phyloP scores from a whole-genome alignment of 164 flowering plant species.

The Chimonanthus salicifolius region DNA sequence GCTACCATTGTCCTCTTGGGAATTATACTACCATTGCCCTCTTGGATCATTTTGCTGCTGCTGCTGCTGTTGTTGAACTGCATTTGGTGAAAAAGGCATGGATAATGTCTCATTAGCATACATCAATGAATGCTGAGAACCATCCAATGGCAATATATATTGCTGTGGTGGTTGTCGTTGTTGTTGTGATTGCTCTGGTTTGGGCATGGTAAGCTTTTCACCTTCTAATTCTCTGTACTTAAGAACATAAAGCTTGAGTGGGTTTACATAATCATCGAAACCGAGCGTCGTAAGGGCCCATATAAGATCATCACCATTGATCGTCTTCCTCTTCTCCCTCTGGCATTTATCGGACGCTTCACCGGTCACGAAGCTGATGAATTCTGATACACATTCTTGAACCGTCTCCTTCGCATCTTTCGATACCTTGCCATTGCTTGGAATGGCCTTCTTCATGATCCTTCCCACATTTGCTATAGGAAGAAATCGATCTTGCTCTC shows the following conservation, averaged over 20 bases:
- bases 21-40: neutral
- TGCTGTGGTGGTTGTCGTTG: neutral
- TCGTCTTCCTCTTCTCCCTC: slow-evolving; percentile 79
- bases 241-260: slow-evolving; percentile 45
- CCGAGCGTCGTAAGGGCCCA: slow-evolving; percentile 71
- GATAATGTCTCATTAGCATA: slow-evolving; percentile 6
- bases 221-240: slow-evolving; percentile 58
- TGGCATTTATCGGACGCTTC: slow-evolving; percentile 82
- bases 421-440: slow-evolving; percentile 61
- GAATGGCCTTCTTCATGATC: slow-evolving; percentile 61
- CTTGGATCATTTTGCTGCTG: slow-evolving; percentile 9
- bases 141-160: neutral
- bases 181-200: slow-evolving; percentile 16
- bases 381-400: slow-evolving; percentile 83
- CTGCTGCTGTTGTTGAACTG: neutral
- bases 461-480: slow-evolving; percentile 70
- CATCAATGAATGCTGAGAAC: slow-evolving; percentile 1
- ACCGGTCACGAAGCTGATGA: slow-evolving; percentile 67
- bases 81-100: slow-evolving; percentile 4
- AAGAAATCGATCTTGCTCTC: slow-evolving; percentile 45
- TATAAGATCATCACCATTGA: slow-evolving; percentile 80
- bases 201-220: slow-evolving; percentile 24
- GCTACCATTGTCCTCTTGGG: neutral
- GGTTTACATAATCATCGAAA: slow-evolving; percentile 56
- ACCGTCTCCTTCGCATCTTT: slow-evolving; percentile 73